A percentile compares a stretch with the other conserved stretches of the same genome.
phyloP scores from a whole-genome alignment of 495 filamentous ascomycete species.

The Tuber melanosporum region DNA sequence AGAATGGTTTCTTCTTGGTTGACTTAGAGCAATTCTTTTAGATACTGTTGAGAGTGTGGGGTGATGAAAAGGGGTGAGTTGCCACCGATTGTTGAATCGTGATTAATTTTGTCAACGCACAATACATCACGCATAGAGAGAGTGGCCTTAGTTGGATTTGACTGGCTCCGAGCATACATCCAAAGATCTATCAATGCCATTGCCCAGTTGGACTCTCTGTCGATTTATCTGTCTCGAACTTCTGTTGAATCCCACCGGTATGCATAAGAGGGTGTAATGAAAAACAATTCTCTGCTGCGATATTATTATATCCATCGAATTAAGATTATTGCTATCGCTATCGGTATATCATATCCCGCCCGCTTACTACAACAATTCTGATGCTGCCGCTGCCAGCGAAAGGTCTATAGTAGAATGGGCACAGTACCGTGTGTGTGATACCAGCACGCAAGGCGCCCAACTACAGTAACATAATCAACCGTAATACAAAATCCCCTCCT shows the following conservation, averaged over 20 bases:
- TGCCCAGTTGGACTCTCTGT: neutral
- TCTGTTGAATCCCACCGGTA: neutral
- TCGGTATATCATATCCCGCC: neutral
- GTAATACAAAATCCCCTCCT: neutral
- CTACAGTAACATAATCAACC: neutral
- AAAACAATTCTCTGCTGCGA: neutral
- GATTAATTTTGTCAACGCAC: too few relatives aligned
- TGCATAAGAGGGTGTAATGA: neutral
- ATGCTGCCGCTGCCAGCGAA: neutral
- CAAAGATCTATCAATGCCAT: neutral
- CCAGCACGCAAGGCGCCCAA: neutral
- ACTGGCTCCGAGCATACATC: neutral
- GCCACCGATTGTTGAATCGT: too few relatives aligned
- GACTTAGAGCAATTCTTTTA: too few relatives aligned
- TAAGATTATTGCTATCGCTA: neutral
- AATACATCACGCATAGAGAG: neutral
- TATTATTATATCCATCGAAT: neutral
- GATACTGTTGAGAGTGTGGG: too few relatives aligned
- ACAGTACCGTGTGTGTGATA: neutral
- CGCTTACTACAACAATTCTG: neutral
- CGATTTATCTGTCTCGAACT: neutral
- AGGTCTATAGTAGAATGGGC: neutral
- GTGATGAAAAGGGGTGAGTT: too few relatives aligned
- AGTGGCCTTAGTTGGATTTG: neutral
- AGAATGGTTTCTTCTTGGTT: too few relatives aligned